Base-by-base conservation (phyloP, 192 early-diverging fungal species). In the Coemansia sp. region DNA sequence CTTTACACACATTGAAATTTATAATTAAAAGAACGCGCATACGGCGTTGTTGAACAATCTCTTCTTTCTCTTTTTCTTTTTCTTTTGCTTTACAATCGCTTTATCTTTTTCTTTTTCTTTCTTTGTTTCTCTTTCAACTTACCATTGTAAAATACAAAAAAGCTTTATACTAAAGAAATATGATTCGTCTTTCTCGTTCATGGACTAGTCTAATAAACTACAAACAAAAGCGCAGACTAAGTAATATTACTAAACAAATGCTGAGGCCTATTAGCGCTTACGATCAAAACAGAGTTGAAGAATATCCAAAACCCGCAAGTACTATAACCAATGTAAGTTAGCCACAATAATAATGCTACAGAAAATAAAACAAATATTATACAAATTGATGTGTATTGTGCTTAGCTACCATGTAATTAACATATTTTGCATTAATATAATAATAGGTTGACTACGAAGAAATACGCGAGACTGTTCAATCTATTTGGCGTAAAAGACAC, bases 361-460 rank as follows among this genome's bases (percentile, higher is more conserved):
- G 4, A 9, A 41, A 52, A 41, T 22, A 63, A 56, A 32, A 32
- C 18, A 56, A 16, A 3, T 22, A 11, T 3, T 63, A 12, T n/a
- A 12, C 7, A 18, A 40, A 32, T 11, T 48, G 22, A 11, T 12
- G 12, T 47, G 11, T 8, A 5, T 26, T 26, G 6, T 8, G 8
- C n/a, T 8, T 37, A n/a, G n/a, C 46, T 47, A 47, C 46, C 6
- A 15, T 47, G n/a, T 61, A 12, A 61, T 36, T 8, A 32, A 32
- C 32, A 32, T 32, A 32, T 32, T 32, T 1, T 36, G 39, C 59
- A 61, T 36, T 41, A 9, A 40, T 51, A n/a, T 15, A 37, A 10
- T 67, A 18, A 15, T 72, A 72, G 71, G 63, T 77, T 15, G 69
- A 77, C 47, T 71, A 71, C 22, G 51, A 77, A 7, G 74, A 77